These are phyloP conservation scores for Anthoceros angustus DNA, from an alignment of 225 moss, liverwort and hornwort species.

Conservation along the genomic window DNA sequence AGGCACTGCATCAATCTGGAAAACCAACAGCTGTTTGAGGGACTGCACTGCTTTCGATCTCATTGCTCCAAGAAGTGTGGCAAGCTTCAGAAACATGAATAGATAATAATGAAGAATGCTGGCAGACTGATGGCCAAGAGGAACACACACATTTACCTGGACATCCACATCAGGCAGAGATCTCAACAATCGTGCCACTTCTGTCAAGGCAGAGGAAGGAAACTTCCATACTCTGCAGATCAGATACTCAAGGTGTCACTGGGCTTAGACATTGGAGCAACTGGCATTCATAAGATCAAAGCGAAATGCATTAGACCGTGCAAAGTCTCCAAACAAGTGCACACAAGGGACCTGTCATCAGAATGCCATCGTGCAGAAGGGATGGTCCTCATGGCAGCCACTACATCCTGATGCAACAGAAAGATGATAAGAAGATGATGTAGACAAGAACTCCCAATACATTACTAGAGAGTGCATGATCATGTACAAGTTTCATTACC, in stretches of 20 bases:
- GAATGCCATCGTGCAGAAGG: constrained; percentile 58
- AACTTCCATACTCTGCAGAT: background rate
- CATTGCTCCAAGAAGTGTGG: too few species aligned
- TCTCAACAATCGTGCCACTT: background rate
- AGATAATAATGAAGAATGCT: too few species aligned
- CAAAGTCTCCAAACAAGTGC: background rate
- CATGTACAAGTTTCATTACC: too few species aligned
- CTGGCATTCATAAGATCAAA: too few species aligned
- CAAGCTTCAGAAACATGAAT: too few species aligned
- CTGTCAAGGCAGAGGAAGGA: background rate
- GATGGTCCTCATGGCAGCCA: constrained; percentile 48
- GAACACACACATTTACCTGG: background rate
- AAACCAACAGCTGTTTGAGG: background rate
- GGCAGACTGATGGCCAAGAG: too few species aligned
- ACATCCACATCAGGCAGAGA: background rate
- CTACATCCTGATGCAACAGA: constrained; percentile 35
- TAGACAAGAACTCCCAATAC: background rate
- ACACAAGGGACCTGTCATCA: constrained; percentile 43
- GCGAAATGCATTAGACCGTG: too few species aligned
- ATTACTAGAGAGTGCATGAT: too few species aligned
- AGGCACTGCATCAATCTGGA: background rate
- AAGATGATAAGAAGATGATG: constrained; percentile 5
- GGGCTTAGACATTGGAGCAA: too few species aligned
- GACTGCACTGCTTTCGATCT: too few species aligned
- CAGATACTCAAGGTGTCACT: too few species aligned